phyloP scores from a whole-genome alignment of 805 yeast species.

The Jamesozyma jinghongensis region DNA sequence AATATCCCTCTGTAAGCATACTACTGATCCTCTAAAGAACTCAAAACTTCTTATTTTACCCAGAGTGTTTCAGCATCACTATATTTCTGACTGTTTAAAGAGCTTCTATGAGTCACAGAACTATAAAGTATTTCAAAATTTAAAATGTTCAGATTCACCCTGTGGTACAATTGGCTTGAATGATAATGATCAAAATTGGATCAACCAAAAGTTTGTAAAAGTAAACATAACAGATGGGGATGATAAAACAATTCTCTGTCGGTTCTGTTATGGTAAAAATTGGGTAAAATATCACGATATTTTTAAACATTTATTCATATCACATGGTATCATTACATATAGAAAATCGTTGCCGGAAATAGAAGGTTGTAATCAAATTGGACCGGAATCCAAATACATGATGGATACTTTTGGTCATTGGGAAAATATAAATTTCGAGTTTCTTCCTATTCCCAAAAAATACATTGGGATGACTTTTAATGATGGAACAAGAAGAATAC shows the following conservation, averaged over 20 bases:
- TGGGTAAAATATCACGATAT: slow-evolving; percentile 11
- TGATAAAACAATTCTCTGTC: slow-evolving; percentile 12
- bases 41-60: slow-evolving; percentile 6
- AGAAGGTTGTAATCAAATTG: no score
- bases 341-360: no score
- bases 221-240: not conserved
- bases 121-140: not conserved
- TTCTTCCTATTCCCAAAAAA: slow-evolving; percentile 14
- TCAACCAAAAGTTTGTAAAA: slow-evolving; percentile 9
- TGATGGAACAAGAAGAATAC: slow-evolving; percentile 11
- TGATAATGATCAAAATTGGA: slow-evolving; percentile 1
- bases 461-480: slow-evolving; percentile 10
- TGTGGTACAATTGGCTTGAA: not conserved
- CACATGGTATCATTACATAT: slow-evolving; percentile 19
- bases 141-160: not conserved
- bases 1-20: not conserved
- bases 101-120: not conserved
- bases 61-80: slow-evolving; percentile 17
- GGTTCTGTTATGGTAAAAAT: slow-evolving; percentile 18
- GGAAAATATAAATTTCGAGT: not conserved
- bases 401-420: not conserved
- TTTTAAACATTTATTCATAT: slow-evolving; percentile 16
- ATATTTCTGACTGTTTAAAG: slow-evolving; percentile 11
- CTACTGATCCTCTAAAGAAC: not conserved
- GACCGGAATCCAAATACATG: no score